Evolutionary conservation across 257 asterid species (phyloP), one percentile per base, ranked within the genome.

Genomic region (Plantago ovata): DNA sequence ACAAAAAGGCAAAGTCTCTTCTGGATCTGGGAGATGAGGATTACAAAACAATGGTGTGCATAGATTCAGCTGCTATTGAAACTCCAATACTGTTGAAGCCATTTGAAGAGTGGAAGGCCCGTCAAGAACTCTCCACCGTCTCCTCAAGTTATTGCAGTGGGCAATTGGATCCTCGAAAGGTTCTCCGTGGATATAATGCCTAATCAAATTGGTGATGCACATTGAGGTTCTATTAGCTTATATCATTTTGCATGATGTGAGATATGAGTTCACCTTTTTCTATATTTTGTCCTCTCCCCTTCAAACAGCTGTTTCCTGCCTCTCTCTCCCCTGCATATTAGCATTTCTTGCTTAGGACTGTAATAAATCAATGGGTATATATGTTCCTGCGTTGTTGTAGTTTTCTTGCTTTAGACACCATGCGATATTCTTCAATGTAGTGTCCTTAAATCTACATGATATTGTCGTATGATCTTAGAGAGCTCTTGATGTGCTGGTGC

Each of bases 91-190:
- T 56, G 58, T 72, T 79, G 74, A 75, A 75, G 54, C 80, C 82
- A 24, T 64, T 54, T 42, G 78, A 79, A 69, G 82, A 79, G 75
- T 79, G 85, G 82, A 79, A 56, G 73, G 85, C 76, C 43, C 79
- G 80, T 68, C 93, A 84, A 72, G 96, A 87, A 70, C 68, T 87
- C 24, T 71, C 93, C 6, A 74, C 86, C 9, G 96, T 84, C 49
- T 84, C 89, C 58, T 87, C 96, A 39, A 87, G 96, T 77, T 87
- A 87, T 70, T 87, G 89, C 83, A 87, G 93, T 48, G 96, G 94
- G 40, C 96, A 84, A 52, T 70, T 87, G 65, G 95, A 87, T 77
- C 95, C 96, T 44, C 63, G 77, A 16, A 84, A 58, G 77, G 95
- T 84, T 69, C 77, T 84, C 64, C 69, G 73, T 57, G 96, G 92